Evolutionary conservation across 2,329 filamentous ascomycete genomes (phyloP).

Genomic region (Acarospora socialis): DNA sequence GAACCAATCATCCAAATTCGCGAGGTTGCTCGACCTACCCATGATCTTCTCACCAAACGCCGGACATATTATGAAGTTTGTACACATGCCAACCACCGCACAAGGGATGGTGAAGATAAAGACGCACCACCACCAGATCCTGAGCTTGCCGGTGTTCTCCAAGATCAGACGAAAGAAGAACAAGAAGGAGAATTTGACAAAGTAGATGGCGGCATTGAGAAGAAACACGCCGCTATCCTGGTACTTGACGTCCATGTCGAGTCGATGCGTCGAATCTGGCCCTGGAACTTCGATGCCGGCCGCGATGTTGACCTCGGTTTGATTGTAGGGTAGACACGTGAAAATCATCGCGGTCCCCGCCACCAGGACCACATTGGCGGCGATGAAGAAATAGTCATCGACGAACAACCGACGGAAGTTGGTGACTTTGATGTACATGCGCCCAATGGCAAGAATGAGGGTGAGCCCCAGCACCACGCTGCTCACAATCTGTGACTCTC

Average conservation of each 20-base stretch:
- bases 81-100: slow-evolving; percentile 2
- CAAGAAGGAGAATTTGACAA: slow-evolving; percentile 11
- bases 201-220: slow-evolving; percentile 1
- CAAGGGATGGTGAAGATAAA: slow-evolving; percentile 4
- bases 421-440: slow-evolving; percentile 3
- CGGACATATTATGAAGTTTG: slow-evolving; percentile 8
- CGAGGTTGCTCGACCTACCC: slow-evolving; percentile 6
- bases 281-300: slow-evolving; percentile 5
- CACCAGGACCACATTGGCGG: slow-evolving; percentile 5
- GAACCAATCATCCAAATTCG: no score
- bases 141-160: slow-evolving; percentile 1
- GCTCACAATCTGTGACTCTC: slow-evolving; percentile 1
- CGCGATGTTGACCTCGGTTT: slow-evolving; percentile 6
- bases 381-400: slow-evolving; percentile 10
- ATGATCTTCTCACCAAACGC: slow-evolving; percentile 7
- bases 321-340: slow-evolving; percentile 7
- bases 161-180: slow-evolving; percentile 8
- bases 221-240: slow-evolving; percentile 5
- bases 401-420: slow-evolving; percentile 1
- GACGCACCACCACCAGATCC: slow-evolving; percentile 10
- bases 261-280: slow-evolving; percentile 2
- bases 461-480: slow-evolving; percentile 7
- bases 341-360: slow-evolving; percentile 7
- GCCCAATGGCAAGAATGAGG: slow-evolving; percentile 5
- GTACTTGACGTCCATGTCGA: slow-evolving; percentile 6